Percentiles rank a stretch among this genome's conserved stretches.
Evolutionary conservation across 2,329 filamentous ascomycete species (phyloP).

Genomic region (Zymoseptoria tritici): DNA sequence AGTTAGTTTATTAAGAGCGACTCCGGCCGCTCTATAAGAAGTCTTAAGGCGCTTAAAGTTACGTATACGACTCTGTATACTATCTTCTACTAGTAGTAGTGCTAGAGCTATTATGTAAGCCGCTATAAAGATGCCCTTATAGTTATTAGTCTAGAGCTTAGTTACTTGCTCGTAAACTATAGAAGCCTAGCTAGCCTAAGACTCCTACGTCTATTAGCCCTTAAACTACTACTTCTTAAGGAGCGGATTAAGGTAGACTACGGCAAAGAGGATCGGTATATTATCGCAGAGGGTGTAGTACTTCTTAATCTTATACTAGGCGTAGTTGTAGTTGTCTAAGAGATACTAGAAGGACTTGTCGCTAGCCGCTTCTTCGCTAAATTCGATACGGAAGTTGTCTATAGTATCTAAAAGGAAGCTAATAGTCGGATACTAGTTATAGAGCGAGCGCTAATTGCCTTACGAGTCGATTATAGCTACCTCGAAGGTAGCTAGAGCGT

Average conservation of each 20-base stretch:
- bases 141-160: neutral
- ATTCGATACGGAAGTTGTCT: neutral
- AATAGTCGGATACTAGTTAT: neutral
- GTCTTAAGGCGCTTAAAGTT: neutral
- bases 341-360: neutral
- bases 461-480: neutral
- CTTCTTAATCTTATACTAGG: conserved; percentile 1
- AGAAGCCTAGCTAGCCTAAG: neutral
- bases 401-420: neutral
- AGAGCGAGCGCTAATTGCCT: neutral
- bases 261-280: too few relatives aligned
- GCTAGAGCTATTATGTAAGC: neutral
- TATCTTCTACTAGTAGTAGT: neutral
- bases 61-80: neutral
- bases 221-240: neutral
- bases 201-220: neutral
- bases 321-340: neutral
- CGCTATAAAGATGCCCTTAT: neutral
- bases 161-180: neutral
- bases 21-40: too few relatives aligned
- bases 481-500: neutral
- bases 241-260: neutral
- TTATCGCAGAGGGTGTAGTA: neutral
- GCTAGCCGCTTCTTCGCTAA: neutral
- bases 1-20: too few relatives aligned